Base-by-base conservation (phyloP, 805 yeast species). In the Grigorovia transvaalensis region DNA sequence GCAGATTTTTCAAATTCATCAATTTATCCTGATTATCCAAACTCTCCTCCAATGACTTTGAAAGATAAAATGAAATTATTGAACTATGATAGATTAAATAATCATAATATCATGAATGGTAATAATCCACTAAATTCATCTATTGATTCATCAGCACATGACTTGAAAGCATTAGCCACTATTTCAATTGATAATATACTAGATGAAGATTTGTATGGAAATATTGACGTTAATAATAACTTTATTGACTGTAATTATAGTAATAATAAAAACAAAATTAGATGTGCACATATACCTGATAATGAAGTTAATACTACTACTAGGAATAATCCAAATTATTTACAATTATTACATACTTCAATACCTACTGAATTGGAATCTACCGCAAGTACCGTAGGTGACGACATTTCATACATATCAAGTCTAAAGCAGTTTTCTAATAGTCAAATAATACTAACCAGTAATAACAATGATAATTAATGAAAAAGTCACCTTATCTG, bases 21-120 rank as follows among this genome's bases (percentile, higher is more conserved):
- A n/a, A 35, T 51, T 18, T 53, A 52, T 49, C 59, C 60, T n/a
- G 63, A 60, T 47, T 53, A 52, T 18, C 66, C 70, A 15, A 53
- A 58, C 30, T 60, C 60, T 5, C 75, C 77, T 5, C 77, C 74
- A 9, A 68, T 76, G 53, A 70, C 78, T 2, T 57, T 76, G 42
- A 65, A 63, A 33, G 80, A 76, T 54, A 75, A 75, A 57, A 72
- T 76, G 57, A 61, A 65, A 19, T 53, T 75, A 51, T 60, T 76
- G 57, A 71, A 67, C 53, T 62, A 63, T 27, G 73, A 71, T 29
- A 55, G 46, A 29, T 23, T 8, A 13, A 48, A 40, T 48, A 42
- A 2, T 29, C 41, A 41, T n/a, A 48, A 7, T 29, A 18, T 7
- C 27, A 41, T 23, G 27, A 47, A n/a, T 30, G 2, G 29, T 18